Evolutionary conservation across 2,329 filamentous ascomycete genomes (phyloP).

Genomic region (Helminthosporium solani): DNA sequence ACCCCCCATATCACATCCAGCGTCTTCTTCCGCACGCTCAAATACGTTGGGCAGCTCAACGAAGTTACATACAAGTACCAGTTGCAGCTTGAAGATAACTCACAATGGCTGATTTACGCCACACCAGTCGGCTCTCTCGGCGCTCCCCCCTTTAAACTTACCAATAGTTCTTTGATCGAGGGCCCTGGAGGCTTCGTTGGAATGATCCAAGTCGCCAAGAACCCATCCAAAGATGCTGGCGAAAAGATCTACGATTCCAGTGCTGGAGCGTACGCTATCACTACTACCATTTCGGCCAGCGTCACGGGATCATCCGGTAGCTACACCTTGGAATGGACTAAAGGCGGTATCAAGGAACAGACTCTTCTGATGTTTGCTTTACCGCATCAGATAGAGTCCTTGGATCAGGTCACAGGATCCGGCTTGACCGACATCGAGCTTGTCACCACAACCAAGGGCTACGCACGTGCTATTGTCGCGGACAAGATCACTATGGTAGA

Average conservation of each 20-base stretch:
- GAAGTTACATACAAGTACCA: constrained; percentile 73
- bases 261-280: constrained; percentile 72
- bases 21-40: constrained; percentile 71
- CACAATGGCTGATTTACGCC: constrained; percentile 77
- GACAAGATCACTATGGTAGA: constrained; percentile 69
- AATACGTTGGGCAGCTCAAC: constrained; percentile 26
- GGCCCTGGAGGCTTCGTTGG: constrained; percentile 71
- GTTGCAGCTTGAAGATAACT: constrained; percentile 68
- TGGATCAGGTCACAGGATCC: constrained; percentile 57
- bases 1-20: constrained; percentile 73
- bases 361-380: constrained; percentile 83
- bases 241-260: constrained; percentile 71
- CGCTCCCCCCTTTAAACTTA: constrained; percentile 67
- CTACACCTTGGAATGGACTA: constrained; percentile 73
- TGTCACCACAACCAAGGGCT: constrained; percentile 82
- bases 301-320: constrained; percentile 53
- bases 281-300: constrained; percentile 55
- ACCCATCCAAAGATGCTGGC: constrained; percentile 55
- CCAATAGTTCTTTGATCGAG: constrained; percentile 65
- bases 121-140: constrained; percentile 55
- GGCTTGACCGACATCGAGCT: constrained; percentile 60
- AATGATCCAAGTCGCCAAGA: constrained; percentile 80
- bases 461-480: constrained; percentile 64
- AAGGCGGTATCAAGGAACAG: constrained; percentile 60
- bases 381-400: constrained; percentile 80